phyloP scores from a whole-genome alignment of 1,284 basidiomycete genomes.

The Schizophyllum commune region DNA sequence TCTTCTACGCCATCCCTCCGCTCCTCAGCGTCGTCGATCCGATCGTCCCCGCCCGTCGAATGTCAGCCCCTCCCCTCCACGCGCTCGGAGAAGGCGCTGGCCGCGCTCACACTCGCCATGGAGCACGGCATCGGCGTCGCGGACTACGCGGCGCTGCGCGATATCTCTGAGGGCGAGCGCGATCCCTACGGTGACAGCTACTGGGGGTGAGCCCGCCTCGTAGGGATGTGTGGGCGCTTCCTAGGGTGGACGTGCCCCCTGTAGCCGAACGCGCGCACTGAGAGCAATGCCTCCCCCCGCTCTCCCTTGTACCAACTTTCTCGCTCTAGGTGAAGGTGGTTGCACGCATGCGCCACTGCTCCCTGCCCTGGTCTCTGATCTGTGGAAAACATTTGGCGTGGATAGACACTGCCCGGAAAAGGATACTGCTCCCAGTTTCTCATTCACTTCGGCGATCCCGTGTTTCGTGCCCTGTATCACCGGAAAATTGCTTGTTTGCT shows the following conservation, averaged over 20 bases:
- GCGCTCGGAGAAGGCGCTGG: slow-evolving; percentile 52
- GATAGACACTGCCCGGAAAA: no score
- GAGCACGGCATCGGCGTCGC: slow-evolving; percentile 63
- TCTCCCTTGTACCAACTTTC: no score
- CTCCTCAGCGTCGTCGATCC: slow-evolving; percentile 5
- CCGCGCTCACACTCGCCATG: slow-evolving; percentile 53
- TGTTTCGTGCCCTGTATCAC: no score
- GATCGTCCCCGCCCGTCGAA: neutral
- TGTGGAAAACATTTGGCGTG: neutral
- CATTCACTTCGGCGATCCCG: no score
- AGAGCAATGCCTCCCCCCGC: no score
- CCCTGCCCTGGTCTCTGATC: neutral
- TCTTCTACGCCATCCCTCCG: no score
- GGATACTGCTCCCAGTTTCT: no score
- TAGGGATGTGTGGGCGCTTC: no score
- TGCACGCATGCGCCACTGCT: neutral
- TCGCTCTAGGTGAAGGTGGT: neutral
- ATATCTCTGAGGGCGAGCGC: neutral
- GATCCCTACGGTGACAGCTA: neutral
- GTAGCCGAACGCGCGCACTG: no score
- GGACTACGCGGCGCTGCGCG: slow-evolving; percentile 50
- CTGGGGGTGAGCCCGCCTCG: neutral
- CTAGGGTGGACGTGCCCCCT: no score
- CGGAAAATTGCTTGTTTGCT: neutral
- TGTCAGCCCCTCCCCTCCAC: slow-evolving; percentile 19